phyloP scores from a whole-genome alignment of 2,329 filamentous ascomycete genomes.

The Gnomoniopsis smithogilvyi region DNA sequence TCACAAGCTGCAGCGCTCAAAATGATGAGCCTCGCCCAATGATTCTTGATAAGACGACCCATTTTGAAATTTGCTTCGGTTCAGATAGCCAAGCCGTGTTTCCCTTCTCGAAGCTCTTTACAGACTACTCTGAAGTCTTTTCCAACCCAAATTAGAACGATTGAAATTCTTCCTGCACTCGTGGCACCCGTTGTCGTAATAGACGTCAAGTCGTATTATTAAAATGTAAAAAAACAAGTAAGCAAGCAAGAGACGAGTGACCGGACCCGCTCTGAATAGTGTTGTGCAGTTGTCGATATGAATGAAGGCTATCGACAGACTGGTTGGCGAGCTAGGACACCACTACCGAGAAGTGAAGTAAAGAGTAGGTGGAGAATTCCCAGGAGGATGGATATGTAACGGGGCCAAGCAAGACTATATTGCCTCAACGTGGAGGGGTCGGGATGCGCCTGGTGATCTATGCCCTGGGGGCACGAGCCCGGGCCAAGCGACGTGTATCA shows the following conservation, averaged over 20 bases:
- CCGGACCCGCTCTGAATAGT: conserved; percentile 48
- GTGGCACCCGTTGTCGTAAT: conserved; percentile 15
- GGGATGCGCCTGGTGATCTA: conserved; percentile 23
- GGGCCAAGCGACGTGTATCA: conserved; percentile 37
- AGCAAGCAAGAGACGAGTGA: conserved; percentile 38
- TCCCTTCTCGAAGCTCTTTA: conserved; percentile 21
- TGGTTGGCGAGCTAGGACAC: conserved; percentile 39
- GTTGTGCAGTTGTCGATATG: conserved; percentile 37
- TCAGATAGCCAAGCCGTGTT: conserved; percentile 6
- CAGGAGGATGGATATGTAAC: conserved; percentile 19
- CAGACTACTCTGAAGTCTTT: conserved; percentile 10
- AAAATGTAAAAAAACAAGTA: conserved; percentile 15
- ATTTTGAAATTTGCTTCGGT: conserved; percentile 47
- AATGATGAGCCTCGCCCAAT: conserved; percentile 94
- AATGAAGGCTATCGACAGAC: conserved; percentile 53
- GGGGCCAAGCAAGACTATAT: conserved; percentile 28
- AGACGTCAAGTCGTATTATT: conserved; percentile 19
- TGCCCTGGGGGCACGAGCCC: conserved; percentile 37
- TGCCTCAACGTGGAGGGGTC: conserved; percentile 21
- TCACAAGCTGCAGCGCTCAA: conserved; percentile 77
- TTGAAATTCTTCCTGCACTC: conserved; percentile 13
- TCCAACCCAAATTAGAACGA: conserved; percentile 18
- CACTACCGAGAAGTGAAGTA: conserved; percentile 34
- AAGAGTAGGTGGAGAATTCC: conserved; percentile 24
- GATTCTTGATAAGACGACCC: conserved; percentile 99